Base-by-base conservation (phyloP, 148 eudicot genomes). In the Rhododendron molle region DNA sequence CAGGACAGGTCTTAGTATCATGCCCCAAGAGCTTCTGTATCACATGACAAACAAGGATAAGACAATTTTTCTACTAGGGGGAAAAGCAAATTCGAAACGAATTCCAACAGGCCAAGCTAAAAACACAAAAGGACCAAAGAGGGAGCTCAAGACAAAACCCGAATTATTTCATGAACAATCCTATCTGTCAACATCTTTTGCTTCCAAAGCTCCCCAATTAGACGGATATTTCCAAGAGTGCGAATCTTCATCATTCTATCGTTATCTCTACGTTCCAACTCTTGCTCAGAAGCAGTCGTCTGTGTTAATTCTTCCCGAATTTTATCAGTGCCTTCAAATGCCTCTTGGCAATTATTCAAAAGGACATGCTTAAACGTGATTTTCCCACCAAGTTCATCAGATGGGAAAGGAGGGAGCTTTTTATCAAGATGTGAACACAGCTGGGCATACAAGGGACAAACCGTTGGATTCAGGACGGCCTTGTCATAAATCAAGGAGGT, bases 391-490 rank as follows among this genome's bases (percentile, higher is more conserved):
- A 91, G 93, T 87, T 95, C 95, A 46, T 95, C 99, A 7, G 99
- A 81, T 76, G 98, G 99, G 83, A 92, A 97, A 81, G 93, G 88
- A 34, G 94, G 96, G 60, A 97, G 96, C 83, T 92, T 97, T 65
- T 81, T 90, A 83, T 94, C 91, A 32, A 97, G 94, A 90, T 97
- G 93, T 13, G 95, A 95, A 87, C 99, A 97, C 83, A 95, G 82
- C 69, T 88, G 89, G 0, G 98, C 98, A 87, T 95, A 95, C 98
- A 97, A 95, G 43, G 93, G 98, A 87, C 99, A 96, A 85, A 94
- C 95, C n/a, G 98, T 97, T n/a, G 99, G 99, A 88, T 97, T 96
- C 83, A 95, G 89, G 16, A 97, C 94, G 50, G 98, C 99, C 88
- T 97, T 97, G 91, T 95, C 99, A 91, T 94, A 97, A 88, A 97